These are phyloP conservation scores for Nitzschia inconspicua DNA, from an alignment of 108 stramenopile species.

Conservation along the genomic window DNA sequence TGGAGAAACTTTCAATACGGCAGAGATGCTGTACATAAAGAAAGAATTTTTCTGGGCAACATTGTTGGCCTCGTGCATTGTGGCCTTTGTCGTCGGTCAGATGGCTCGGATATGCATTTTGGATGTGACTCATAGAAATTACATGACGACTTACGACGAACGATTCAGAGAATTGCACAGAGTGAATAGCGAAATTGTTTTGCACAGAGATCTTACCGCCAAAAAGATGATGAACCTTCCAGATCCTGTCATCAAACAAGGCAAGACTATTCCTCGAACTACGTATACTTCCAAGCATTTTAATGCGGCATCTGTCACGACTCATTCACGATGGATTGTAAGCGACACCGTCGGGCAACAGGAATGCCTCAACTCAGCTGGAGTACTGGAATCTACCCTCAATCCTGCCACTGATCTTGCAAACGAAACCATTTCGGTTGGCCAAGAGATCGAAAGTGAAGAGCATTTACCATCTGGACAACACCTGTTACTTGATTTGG, in stretches of 20 bases:
- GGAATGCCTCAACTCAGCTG: neutral
- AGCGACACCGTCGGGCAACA: constrained; percentile 3
- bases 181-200: neutral
- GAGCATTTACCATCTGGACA: constrained; percentile 70
- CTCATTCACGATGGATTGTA: constrained; percentile 27
- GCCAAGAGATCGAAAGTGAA: constrained; percentile 17
- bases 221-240: constrained; percentile 25
- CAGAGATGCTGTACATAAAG: too few species aligned
- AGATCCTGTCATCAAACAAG: constrained; percentile 41
- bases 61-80: constrained; percentile 4
- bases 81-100: constrained; percentile 56
- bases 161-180: neutral
- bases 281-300: constrained; percentile 74
- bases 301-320: constrained; percentile 32
- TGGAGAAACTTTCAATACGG: too few species aligned
- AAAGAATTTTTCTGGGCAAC: too few species aligned
- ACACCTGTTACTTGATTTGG: constrained; percentile 66
- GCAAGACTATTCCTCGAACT: constrained; percentile 58
- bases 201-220: neutral
- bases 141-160: neutral
- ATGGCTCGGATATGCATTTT: constrained; percentile 39
- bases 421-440: neutral
- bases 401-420: neutral
- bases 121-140: constrained; percentile 1
- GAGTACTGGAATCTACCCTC: neutral